A percentile compares a stretch with the other conserved stretches of the same genome.
These are phyloP conservation scores for Penicillium odoratum DNA, from an alignment of 495 filamentous ascomycete species.

Conservation along the genomic window DNA sequence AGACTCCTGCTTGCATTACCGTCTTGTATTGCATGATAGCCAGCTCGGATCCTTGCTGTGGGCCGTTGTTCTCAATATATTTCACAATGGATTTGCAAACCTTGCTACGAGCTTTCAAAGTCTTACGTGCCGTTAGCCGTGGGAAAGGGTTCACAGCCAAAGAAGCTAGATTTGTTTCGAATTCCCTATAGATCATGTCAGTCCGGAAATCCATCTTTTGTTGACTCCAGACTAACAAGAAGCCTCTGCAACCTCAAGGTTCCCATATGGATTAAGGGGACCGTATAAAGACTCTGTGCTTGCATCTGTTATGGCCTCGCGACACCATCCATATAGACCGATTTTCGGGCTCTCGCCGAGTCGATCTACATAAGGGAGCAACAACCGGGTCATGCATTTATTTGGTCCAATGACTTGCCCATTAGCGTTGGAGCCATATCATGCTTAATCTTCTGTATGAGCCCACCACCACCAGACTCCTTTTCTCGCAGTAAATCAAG, in stretches of 20 bases:
- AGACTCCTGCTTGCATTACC: slow-evolving; percentile 29
- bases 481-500: slow-evolving; percentile 22
- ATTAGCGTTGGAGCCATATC: slow-evolving; percentile 29
- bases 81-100: slow-evolving; percentile 38
- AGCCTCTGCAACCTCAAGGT: slow-evolving; percentile 35
- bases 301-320: slow-evolving; percentile 44
- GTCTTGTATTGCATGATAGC: slow-evolving; percentile 33
- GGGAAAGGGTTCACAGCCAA: slow-evolving; percentile 37
- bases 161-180: slow-evolving; percentile 40
- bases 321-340: slow-evolving; percentile 42
- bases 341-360: slow-evolving; percentile 10
- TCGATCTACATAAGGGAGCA: slow-evolving; percentile 22
- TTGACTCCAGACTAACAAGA: slow-evolving; percentile 37
- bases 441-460: slow-evolving; percentile 16
- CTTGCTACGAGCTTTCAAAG: slow-evolving; percentile 35
- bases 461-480: slow-evolving; percentile 21
- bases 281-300: slow-evolving; percentile 53
- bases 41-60: slow-evolving; percentile 33
- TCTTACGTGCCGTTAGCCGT: slow-evolving; percentile 41
- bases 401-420: slow-evolving; percentile 26
- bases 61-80: slow-evolving; percentile 39
- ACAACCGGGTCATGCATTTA: slow-evolving; percentile 30
- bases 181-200: slow-evolving; percentile 32
- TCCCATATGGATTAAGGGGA: slow-evolving; percentile 48
- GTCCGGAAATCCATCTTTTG: not conserved